Evolutionary conservation across 1,284 basidiomycete species (phyloP).

Genomic region (Singerocomus inundabilis): DNA sequence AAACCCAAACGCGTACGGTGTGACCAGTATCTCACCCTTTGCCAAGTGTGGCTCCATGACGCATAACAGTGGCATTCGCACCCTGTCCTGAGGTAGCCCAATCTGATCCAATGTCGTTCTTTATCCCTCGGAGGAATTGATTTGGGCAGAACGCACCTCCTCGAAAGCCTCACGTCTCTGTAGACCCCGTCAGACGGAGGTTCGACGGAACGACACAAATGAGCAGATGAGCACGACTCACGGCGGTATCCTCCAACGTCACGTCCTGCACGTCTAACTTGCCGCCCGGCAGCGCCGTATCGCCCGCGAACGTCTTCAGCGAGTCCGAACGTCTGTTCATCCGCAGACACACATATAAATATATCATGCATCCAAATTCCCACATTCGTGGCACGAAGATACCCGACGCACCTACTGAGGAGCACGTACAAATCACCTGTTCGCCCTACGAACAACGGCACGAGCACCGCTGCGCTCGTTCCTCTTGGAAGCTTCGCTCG

Average conservation of each 20-base stretch:
- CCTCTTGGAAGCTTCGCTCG: constrained; percentile 51
- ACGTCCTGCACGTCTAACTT: constrained; percentile 69
- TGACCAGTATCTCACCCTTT: constrained; percentile 70
- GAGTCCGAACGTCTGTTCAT: constrained; percentile 61
- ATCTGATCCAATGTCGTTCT: constrained; percentile 48
- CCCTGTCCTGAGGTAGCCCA: constrained; percentile 69
- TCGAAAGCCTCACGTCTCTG: constrained; percentile 75
- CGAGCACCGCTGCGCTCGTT: constrained; percentile 67
- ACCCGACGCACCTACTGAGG: constrained; percentile 60
- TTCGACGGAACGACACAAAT: not conserved
- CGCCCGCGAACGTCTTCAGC: constrained; percentile 74
- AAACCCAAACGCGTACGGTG: constrained; percentile 55
- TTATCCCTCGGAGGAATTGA: not conserved
- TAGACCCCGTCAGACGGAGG: not conserved
- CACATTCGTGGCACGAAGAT: too few relatives aligned
- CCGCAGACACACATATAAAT: not conserved
- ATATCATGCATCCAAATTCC: too few relatives aligned
- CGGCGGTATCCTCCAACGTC: constrained; percentile 76
- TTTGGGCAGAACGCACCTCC: constrained; percentile 45
- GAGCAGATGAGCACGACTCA: constrained; percentile 38
- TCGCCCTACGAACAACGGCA: constrained; percentile 79
- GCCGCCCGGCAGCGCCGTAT: constrained; percentile 83
- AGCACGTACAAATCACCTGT: constrained; percentile 80
- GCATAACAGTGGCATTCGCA: constrained; percentile 70
- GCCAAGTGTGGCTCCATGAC: constrained; percentile 75